Evolutionary conservation across 495 filamentous ascomycete species (phyloP).

Genomic region (Penicillium waksmanii): DNA sequence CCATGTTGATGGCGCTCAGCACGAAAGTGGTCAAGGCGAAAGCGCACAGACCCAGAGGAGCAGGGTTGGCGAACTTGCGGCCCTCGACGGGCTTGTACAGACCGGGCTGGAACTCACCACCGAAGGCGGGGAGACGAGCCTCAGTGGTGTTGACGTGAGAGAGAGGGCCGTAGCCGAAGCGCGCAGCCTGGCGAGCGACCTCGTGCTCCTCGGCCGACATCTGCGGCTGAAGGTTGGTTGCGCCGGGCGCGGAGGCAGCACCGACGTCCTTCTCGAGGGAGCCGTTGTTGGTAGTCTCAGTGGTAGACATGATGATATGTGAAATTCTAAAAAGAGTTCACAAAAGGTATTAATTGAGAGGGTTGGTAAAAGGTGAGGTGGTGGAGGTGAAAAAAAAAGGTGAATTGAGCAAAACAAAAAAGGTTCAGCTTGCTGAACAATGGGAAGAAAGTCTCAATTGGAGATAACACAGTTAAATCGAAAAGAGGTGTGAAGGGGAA

Average conservation of each 20-base stretch:
- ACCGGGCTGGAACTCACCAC: slow-evolving; percentile 96
- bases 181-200: slow-evolving; percentile 49
- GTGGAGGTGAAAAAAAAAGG: slow-evolving; percentile 14
- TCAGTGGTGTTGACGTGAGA: slow-evolving; percentile 67
- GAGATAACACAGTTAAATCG: slow-evolving; percentile 33
- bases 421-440: slow-evolving; percentile 32
- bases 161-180: slow-evolving; percentile 67
- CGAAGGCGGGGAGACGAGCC: slow-evolving; percentile 76
- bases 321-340: slow-evolving; percentile 1
- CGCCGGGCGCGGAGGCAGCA: slow-evolving; percentile 20
- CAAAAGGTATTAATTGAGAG: not conserved
- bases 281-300: slow-evolving; percentile 29
- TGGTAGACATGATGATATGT: slow-evolving; percentile 32
- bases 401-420: slow-evolving; percentile 7
- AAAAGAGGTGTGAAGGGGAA: slow-evolving; percentile 4
- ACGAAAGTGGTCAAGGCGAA: slow-evolving; percentile 98
- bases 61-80: slow-evolving; percentile 87
- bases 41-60: slow-evolving; percentile 81
- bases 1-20: slow-evolving; percentile 81
- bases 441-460: slow-evolving; percentile 16
- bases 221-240: slow-evolving; percentile 28
- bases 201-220: slow-evolving; percentile 53
- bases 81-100: slow-evolving; percentile 74
- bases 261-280: slow-evolving; percentile 44
- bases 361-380: slow-evolving; percentile 3